Base-by-base conservation (phyloP, 148 eudicot species). In the Limonium bicolor region DNA sequence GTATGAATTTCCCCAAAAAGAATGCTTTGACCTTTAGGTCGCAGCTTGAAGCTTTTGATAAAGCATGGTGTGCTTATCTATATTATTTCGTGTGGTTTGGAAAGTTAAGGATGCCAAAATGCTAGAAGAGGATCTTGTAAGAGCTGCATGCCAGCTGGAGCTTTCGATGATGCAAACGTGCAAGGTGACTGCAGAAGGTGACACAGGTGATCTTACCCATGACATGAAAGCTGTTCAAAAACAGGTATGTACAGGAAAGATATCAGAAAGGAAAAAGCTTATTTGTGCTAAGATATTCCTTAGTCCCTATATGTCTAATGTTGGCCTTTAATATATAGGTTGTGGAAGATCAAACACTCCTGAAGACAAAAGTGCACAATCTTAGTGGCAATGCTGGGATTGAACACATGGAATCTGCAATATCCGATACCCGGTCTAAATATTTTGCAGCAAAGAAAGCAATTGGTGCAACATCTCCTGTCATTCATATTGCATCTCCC, bases 111-210 rank as follows among this genome's bases (percentile, higher is more conserved):
- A 90, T 62, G 99, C 99, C 3, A 67, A 52, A 63, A 60, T 74
- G 12, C 67, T 90, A 36, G 99, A 80, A 61, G 93, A 85, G 62
- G 99, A 90, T 76, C 63, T 90, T 68, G 95, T 90, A 44, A 77
- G 80, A 55, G 87, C 94, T 58, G 99, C 99, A 35, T 90, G 95
- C 69, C 88, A 76, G 45, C 67, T 90, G 60, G 99, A 90, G 70
- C 73, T 81, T 36, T 90, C 99, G 23, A 90, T 90, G 99, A 80
- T 90, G 58, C 99, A 71, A 33, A 85, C 78, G 9, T 90, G 99
- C 77, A 84, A 85, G 74, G 25, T 85, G 55, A 73, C 82, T 20
- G 72, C 80, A 25, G 63, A 43, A 24, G 94, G 99, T 58, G 67
- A 62, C 48, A 50, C 41, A 27, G 62, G 50, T 57, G 39, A 52